phyloP scores from a whole-genome alignment of 2,329 filamentous ascomycete species.

The Xylaria sp. region DNA sequence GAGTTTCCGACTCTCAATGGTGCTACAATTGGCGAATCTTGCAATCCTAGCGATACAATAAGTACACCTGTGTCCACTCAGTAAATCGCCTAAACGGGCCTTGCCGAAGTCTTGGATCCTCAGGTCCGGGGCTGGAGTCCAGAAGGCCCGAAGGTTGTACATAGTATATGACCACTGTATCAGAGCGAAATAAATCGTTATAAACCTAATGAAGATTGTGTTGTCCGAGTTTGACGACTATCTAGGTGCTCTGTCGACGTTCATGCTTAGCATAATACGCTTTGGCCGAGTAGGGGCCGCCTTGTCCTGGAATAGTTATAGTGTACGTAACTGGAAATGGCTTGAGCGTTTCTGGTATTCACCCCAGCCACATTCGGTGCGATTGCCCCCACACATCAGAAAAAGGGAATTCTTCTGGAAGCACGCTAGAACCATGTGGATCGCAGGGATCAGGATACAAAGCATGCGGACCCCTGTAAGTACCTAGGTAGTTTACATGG shows the following conservation, averaged over 20 bases:
- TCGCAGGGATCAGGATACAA: conserved; percentile 27
- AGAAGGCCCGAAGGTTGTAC: conserved; percentile 18
- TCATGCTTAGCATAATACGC: background rate
- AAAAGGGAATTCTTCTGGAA: conserved; percentile 36
- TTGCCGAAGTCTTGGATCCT: conserved; percentile 1
- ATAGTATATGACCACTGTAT: background rate
- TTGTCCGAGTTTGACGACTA: background rate
- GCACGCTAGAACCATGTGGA: conserved; percentile 40
- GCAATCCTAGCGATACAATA: conserved; percentile 3
- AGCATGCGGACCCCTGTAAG: conserved; percentile 22
- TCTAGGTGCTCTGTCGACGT: background rate
- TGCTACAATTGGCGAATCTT: background rate
- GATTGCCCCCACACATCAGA: background rate
- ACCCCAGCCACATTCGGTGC: conserved; percentile 13
- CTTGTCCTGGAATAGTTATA: conserved; percentile 11
- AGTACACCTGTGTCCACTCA: background rate
- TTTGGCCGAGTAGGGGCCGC: background rate
- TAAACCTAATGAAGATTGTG: background rate
- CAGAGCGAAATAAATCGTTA: conserved; percentile 2
- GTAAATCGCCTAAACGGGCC: background rate
- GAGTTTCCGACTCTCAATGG: background rate
- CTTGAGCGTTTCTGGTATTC: background rate
- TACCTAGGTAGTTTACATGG: too few species aligned
- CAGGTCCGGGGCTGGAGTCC: background rate
- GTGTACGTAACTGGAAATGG: conserved; percentile 7